Evolutionary conservation across 352 stramenopile genomes (phyloP).

Genomic region (Phytophthora sansomeana): DNA sequence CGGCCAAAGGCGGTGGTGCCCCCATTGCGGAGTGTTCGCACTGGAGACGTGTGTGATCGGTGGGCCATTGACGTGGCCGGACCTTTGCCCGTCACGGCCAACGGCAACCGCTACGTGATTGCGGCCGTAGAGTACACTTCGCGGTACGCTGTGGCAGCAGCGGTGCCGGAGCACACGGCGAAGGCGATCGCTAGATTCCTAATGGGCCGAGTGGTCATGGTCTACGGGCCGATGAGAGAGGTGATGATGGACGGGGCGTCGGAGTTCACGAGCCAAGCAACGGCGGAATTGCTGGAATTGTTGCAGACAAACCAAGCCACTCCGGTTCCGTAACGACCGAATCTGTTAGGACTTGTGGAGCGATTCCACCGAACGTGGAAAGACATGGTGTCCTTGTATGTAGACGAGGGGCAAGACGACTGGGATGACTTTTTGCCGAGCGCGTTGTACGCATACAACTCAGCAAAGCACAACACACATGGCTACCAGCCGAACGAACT

Average conservation of each 20-base stretch:
- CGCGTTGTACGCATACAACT: too few species aligned
- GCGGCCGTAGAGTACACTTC: constrained; percentile 6
- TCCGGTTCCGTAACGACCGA: background rate
- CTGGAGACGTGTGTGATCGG: background rate
- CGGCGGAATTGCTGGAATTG: background rate
- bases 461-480: too few species aligned
- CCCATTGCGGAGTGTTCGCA: background rate
- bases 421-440: background rate
- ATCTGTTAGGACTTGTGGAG: background rate
- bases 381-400: constrained; percentile 1
- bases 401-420: background rate
- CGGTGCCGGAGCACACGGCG: background rate
- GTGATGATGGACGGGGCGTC: background rate
- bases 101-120: constrained; percentile 14
- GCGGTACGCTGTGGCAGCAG: background rate
- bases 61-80: constrained; percentile 1
- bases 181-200: background rate
- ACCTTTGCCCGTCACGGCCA: background rate
- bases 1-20: constrained; percentile 2
- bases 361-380: too few species aligned
- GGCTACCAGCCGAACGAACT: too few species aligned
- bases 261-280: background rate
- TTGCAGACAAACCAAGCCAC: background rate
- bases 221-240: background rate
- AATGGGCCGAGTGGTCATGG: background rate